Conservation (phyloP, 2,329 filamentous ascomycete species). For the Alternaria sp. region DNA sequence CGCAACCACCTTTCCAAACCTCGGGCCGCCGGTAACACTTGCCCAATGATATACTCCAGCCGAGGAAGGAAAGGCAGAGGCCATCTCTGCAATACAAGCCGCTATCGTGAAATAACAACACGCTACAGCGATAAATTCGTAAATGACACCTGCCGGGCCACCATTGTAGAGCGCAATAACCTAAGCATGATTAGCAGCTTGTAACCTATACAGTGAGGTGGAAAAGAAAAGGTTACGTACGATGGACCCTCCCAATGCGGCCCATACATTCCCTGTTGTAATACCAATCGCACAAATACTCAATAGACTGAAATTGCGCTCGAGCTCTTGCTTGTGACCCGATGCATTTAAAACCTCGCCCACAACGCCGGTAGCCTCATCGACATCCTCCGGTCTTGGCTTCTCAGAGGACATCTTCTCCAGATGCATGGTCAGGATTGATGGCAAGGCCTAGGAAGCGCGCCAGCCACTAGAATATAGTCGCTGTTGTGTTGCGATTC, state of each 20-base stretch:
- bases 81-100: slow-evolving; percentile 61
- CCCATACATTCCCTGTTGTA: slow-evolving; percentile 56
- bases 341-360: slow-evolving; percentile 59
- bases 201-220: background rate
- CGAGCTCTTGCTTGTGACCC: slow-evolving; percentile 62
- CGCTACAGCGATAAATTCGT: slow-evolving; percentile 59
- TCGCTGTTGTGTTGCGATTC: background rate
- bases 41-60: slow-evolving; percentile 64
- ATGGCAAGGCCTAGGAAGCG: background rate
- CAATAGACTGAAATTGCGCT: slow-evolving; percentile 60
- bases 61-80: slow-evolving; percentile 55
- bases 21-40: slow-evolving; percentile 57
- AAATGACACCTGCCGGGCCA: slow-evolving; percentile 57
- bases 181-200: slow-evolving; percentile 25
- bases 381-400: slow-evolving; percentile 21
- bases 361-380: slow-evolving; percentile 32
- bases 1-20: slow-evolving; percentile 57
- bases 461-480: background rate
- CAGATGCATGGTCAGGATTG: slow-evolving; percentile 7
- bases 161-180: slow-evolving; percentile 57
- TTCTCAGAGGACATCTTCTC: slow-evolving; percentile 27
- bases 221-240: slow-evolving; percentile 39
- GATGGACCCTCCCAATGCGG: slow-evolving; percentile 59
- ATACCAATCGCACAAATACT: slow-evolving; percentile 59
- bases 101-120: slow-evolving; percentile 62